phyloP scores from a whole-genome alignment of 164 flowering plant genomes.

The Santalum album region DNA sequence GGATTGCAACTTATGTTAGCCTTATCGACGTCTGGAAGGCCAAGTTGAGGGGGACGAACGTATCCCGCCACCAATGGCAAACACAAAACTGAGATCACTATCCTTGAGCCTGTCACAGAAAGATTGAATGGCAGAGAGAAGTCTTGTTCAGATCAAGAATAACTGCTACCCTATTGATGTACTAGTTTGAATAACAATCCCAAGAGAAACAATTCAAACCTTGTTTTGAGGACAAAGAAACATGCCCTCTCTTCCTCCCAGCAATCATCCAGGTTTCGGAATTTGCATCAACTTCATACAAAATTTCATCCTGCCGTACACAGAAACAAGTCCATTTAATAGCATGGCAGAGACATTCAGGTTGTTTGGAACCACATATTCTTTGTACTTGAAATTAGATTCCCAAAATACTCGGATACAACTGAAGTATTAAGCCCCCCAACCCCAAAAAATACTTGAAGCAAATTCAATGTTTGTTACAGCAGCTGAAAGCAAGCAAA shows the following conservation, averaged over 20 bases:
- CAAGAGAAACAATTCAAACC: constrained; percentile 28
- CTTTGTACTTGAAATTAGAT: no score
- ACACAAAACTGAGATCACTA: constrained; percentile 66
- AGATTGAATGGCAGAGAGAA: not conserved
- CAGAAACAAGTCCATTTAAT: not conserved
- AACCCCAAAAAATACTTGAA: no score
- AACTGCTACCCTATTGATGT: no score
- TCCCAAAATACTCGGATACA: no score
- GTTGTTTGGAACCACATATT: not conserved
- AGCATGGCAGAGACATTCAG: not conserved
- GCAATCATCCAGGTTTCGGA: constrained; percentile 96
- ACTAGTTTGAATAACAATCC: not conserved
- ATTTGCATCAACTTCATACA: constrained; percentile 81
- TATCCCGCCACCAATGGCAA: constrained; percentile 85
- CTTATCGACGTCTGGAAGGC: constrained; percentile 57
- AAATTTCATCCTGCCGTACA: constrained; percentile 64
- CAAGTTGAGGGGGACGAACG: constrained; percentile 87
- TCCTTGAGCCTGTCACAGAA: constrained; percentile 65
- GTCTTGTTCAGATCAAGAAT: not conserved
- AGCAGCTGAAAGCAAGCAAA: no score
- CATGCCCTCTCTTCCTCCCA: constrained; percentile 92
- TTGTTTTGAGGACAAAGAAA: constrained; percentile 59
- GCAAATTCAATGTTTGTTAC: no score
- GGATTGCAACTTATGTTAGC: constrained; percentile 85
- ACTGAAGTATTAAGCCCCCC: no score